A percentile compares a stretch with the other conserved stretches of the same genome.
These are phyloP conservation scores for Larix kaempferi DNA, from an alignment of 75 land plant species.

Conservation along the genomic window DNA sequence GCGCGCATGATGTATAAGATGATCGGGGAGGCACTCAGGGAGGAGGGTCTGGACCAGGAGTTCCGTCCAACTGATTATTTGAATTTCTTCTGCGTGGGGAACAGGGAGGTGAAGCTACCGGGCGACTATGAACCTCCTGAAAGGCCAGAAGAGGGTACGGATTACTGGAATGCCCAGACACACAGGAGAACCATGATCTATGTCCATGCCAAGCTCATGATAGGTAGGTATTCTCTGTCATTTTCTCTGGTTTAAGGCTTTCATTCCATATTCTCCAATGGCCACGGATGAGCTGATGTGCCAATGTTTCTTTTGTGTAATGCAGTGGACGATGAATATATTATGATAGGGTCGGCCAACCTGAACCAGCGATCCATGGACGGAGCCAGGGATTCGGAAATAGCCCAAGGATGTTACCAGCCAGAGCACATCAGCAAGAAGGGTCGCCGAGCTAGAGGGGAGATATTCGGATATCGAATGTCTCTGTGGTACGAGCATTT, in stretches of 20 bases:
- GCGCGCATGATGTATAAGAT: slow-evolving; percentile 49
- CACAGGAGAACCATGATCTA: slow-evolving; percentile 52
- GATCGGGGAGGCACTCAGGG: slow-evolving; percentile 34
- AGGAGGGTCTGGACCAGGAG: slow-evolving; percentile 14
- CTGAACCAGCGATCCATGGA: slow-evolving; percentile 64
- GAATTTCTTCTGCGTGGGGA: slow-evolving; percentile 62
- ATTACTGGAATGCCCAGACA: slow-evolving; percentile 35
- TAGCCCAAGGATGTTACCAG: slow-evolving; percentile 59
- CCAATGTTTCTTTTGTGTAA: neutral
- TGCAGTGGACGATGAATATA: slow-evolving; percentile 50
- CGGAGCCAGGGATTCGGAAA: slow-evolving; percentile 59
- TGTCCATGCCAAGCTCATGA: slow-evolving; percentile 60
- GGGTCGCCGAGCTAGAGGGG: slow-evolving; percentile 25
- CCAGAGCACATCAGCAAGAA: slow-evolving; percentile 27
- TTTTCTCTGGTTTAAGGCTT: no score
- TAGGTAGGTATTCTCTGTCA: slow-evolving; percentile 26
- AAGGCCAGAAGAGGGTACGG: slow-evolving; percentile 26
- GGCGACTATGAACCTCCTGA: slow-evolving; percentile 37
- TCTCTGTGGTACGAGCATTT: slow-evolving; percentile 62
- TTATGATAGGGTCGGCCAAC: slow-evolving; percentile 59
- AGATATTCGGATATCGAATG: slow-evolving; percentile 40
- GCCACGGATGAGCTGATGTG: no score
- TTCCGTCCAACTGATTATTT: slow-evolving; percentile 38
- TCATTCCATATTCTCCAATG: no score
- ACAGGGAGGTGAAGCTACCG: slow-evolving; percentile 25